Base-by-base conservation (phyloP, 2,329 filamentous ascomycete species). In the Zalaria sp. region DNA sequence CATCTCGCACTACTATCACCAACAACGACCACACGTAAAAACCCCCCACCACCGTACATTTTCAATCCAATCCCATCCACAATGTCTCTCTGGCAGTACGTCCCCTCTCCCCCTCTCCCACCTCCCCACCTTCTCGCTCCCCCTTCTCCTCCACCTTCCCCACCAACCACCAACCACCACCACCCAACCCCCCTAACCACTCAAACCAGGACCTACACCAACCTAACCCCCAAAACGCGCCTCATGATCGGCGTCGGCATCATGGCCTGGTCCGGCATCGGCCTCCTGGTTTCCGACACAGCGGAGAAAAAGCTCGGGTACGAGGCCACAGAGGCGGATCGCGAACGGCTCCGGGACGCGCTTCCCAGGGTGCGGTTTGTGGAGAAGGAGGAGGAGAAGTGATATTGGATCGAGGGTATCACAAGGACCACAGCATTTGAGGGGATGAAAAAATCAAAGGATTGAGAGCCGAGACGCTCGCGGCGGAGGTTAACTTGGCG, bases 231-330 rank as follows among this genome's bases (percentile, higher is more conserved):
- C 11, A 79, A 74, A 51, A 81, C 82, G 25, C 81, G 83, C 43
- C 63, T 84, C 35, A 63, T 79, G 38, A 70, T 93, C 47, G 88
- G 88, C 51, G 58, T 77, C 38, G 81, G 78, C 51, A 63, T 93
- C 49, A 76, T 94, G 55, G 75, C 75, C 29, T 94, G 86, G 75
- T 85, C 84, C 9, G 65, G 68, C 34, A 65, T 77, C 34, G 88
- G 85, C 10, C 69, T 91, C n/a, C 79, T 81, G 56, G 56, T 83
- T 11, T 77, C 81, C 4, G 82, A 89, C 55, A 69, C 70, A 43
- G 77, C 81, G 10, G 87, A 89, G 62, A 73, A 82, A 56, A 77
- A 72, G 35, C 72, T 88, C 46, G 83, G 82, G 5, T 73, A 85
- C 59, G 77, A 73, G 34, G 75, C 87, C 1, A 81, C 77, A 1